These are phyloP conservation scores for Talaromyces islandicus DNA, from an alignment of 2,329 filamentous ascomycete species.

Conservation along the genomic window DNA sequence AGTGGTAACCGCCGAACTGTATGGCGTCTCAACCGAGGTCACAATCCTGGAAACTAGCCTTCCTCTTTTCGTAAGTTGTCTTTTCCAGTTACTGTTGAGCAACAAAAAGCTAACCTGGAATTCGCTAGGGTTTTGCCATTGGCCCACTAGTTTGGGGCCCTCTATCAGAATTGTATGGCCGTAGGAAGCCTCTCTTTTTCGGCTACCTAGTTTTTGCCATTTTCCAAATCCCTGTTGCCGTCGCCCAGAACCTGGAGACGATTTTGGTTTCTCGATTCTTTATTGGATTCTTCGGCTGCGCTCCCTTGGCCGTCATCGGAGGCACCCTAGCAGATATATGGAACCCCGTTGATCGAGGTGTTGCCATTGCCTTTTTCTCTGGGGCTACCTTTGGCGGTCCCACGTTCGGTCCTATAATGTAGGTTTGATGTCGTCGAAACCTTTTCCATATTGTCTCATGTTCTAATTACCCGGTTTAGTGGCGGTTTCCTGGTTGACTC, in stretches of 20 bases:
- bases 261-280: slow-evolving; percentile 52
- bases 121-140: slow-evolving; percentile 30
- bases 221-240: slow-evolving; percentile 51
- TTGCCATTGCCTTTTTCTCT: slow-evolving; percentile 42
- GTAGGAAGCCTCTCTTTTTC: slow-evolving; percentile 43
- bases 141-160: slow-evolving; percentile 40
- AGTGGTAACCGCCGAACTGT: slow-evolving; percentile 35
- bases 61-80: slow-evolving; percentile 34
- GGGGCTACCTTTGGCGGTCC: slow-evolving; percentile 46
- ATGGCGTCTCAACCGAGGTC: slow-evolving; percentile 42
- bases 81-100: slow-evolving; percentile 1
- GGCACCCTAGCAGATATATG: slow-evolving; percentile 48
- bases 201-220: slow-evolving; percentile 46
- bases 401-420: slow-evolving; percentile 43
- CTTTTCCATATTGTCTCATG: neutral
- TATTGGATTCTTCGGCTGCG: slow-evolving; percentile 47
- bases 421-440: slow-evolving; percentile 2
- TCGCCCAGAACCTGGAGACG: slow-evolving; percentile 49
- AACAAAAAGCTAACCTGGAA: neutral
- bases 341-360: slow-evolving; percentile 41
- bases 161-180: slow-evolving; percentile 45
- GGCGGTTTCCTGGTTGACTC: slow-evolving; percentile 47
- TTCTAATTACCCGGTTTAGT: slow-evolving; percentile 7
- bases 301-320: slow-evolving; percentile 46
- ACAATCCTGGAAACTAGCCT: slow-evolving; percentile 46